phyloP scores from a whole-genome alignment of 768 basidiomycete species.

The Pleurotus giganteus region DNA sequence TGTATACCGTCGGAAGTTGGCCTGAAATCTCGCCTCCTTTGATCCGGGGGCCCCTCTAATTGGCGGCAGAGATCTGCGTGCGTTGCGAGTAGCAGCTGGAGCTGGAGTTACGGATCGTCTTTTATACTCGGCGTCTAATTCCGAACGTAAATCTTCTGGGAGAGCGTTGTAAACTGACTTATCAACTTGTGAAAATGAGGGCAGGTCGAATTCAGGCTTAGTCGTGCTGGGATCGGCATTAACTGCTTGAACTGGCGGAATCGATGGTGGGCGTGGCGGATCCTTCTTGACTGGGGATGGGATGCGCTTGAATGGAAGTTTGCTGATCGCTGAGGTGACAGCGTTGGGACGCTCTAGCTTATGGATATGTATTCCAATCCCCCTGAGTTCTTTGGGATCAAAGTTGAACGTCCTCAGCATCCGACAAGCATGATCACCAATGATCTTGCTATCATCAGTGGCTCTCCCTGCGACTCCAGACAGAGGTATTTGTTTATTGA shows the following conservation, averaged over 20 bases:
- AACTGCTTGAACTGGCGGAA: conserved; percentile 13
- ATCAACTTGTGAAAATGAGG: conserved; percentile 77
- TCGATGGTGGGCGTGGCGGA: not conserved
- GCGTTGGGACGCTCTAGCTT: conserved; percentile 67
- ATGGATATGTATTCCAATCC: conserved; percentile 87
- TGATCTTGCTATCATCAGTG: conserved; percentile 68
- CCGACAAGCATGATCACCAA: conserved; percentile 77
- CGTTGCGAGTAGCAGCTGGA: conserved; percentile 16
- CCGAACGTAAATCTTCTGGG: conserved; percentile 65
- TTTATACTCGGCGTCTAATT: conserved; percentile 65
- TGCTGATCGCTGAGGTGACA: conserved; percentile 51
- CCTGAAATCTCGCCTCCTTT: conserved; percentile 16
- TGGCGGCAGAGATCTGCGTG: conserved; percentile 13
- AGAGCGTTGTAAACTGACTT: conserved; percentile 66
- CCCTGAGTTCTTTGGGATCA: conserved; percentile 84
- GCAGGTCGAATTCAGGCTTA: conserved; percentile 40
- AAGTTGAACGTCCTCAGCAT: conserved; percentile 72
- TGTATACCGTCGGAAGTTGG: conserved; percentile 57
- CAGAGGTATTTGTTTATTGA: conserved; percentile 71
- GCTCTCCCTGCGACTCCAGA: conserved; percentile 59
- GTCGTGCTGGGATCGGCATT: too few species aligned
- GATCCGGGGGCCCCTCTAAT: conserved; percentile 1
- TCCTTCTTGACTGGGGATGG: conserved; percentile 7
- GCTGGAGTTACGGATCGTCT: conserved; percentile 56
- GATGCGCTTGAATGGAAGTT: conserved; percentile 52